Percentiles rank a stretch among this genome's conserved stretches.
Evolutionary conservation across 257 asterid species (phyloP).

Genomic region (Nicotiana obtusifolia): DNA sequence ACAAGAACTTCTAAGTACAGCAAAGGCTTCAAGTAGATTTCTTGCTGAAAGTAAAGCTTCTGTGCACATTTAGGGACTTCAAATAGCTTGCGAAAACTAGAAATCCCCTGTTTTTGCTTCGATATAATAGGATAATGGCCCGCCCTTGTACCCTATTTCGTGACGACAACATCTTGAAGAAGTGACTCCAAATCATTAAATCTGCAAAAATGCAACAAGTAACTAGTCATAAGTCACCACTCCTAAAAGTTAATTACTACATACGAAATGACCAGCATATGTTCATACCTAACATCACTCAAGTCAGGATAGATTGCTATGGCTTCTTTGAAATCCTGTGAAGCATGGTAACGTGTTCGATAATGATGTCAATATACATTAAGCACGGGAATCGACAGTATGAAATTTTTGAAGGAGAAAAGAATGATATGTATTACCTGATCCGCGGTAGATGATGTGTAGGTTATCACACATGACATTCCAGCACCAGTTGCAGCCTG

Average conservation of each 20-base stretch:
- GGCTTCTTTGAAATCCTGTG: conserved; percentile 79
- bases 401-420: background rate
- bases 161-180: conserved; percentile 42
- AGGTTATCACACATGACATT: conserved; percentile 87
- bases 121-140: background rate
- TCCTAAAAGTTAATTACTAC: background rate
- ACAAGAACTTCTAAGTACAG: background rate
- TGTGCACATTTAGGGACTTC: background rate
- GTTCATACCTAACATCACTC: conserved; percentile 60
- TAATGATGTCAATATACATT: background rate
- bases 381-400: background rate
- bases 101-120: background rate
- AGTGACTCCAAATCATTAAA: conserved; percentile 64
- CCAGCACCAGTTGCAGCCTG: conserved; percentile 96
- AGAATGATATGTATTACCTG: conserved; percentile 44
- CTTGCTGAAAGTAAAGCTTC: background rate
- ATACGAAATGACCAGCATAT: background rate
- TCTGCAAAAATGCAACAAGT: conserved; percentile 34
- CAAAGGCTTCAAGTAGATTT: background rate
- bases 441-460: conserved; percentile 76
- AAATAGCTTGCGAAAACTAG: background rate
- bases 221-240: background rate
- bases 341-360: background rate
- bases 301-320: conserved; percentile 75
- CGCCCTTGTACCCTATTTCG: conserved; percentile 19